Conservation (phyloP, 495 filamentous ascomycete species). For the Aspergillus bertholletiae region DNA sequence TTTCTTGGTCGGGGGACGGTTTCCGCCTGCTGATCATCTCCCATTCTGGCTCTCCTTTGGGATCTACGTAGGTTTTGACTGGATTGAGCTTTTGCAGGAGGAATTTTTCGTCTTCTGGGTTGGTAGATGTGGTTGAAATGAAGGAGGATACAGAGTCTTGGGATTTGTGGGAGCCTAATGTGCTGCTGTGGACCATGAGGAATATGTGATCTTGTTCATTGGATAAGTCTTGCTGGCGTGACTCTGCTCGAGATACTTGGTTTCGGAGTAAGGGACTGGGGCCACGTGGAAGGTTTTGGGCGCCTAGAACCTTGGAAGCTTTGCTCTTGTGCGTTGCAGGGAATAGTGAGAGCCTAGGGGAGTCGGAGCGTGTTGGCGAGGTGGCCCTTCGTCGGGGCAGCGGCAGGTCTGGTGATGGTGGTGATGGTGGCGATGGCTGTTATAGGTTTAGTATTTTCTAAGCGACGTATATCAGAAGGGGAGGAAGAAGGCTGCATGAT, state of each 20-base stretch:
- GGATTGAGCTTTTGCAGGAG: constrained; percentile 16
- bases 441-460: constrained; percentile 1
- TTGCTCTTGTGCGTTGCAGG: constrained; percentile 46
- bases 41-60: constrained; percentile 18
- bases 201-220: constrained; percentile 13
- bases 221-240: neutral
- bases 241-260: constrained; percentile 6
- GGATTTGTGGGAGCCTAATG: constrained; percentile 6
- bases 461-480: neutral
- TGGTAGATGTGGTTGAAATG: constrained; percentile 16
- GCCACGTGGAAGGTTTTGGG: constrained; percentile 35
- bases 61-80: constrained; percentile 12
- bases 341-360: constrained; percentile 63
- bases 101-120: constrained; percentile 15
- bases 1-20: neutral
- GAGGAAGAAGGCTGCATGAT: neutral
- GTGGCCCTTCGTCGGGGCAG: constrained; percentile 48
- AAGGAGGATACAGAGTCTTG: constrained; percentile 19
- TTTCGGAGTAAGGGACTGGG: constrained; percentile 38
- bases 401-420: constrained; percentile 7
- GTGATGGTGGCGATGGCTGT: neutral
- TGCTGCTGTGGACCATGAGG: constrained; percentile 8
- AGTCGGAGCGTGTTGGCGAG: constrained; percentile 56
- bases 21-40: constrained; percentile 20
- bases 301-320: constrained; percentile 30